phyloP scores from a whole-genome alignment of 129 eudicot species.

The Rutidosis leptorrhynchoides region DNA sequence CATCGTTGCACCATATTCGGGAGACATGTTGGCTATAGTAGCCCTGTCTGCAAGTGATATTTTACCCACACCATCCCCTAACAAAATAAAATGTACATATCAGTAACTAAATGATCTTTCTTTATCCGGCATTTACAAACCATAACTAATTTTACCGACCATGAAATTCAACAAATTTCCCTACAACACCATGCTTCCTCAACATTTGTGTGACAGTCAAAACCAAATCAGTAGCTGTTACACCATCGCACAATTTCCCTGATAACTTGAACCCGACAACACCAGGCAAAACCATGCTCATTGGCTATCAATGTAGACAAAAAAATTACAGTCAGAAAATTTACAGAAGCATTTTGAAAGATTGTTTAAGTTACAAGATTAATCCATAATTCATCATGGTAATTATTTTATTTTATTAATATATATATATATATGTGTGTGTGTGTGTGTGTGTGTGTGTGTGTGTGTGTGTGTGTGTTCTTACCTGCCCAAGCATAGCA shows the following conservation, averaged over 20 bases:
- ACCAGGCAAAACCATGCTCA: slow-evolving; percentile 77
- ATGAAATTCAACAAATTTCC: slow-evolving; percentile 92
- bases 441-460: no score
- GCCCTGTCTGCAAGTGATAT: slow-evolving; percentile 98
- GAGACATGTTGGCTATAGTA: slow-evolving; percentile 97
- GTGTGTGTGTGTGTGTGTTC: no score
- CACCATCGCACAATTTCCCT: slow-evolving; percentile 69
- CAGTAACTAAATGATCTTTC: slow-evolving; percentile 9
- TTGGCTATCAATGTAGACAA: slow-evolving; percentile 36
- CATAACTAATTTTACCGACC: slow-evolving; percentile 42
- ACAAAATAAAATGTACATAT: slow-evolving; percentile 4
- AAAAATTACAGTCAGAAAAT: slow-evolving; percentile 16
- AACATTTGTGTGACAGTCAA: slow-evolving; percentile 93
- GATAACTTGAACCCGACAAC: slow-evolving; percentile 69
- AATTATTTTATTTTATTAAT: no score
- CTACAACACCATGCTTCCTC: slow-evolving; percentile 98
- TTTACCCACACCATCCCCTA: slow-evolving; percentile 87
- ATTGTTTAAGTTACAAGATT: not conserved
- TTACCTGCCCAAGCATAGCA: slow-evolving; percentile 97
- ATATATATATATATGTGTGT: no score
- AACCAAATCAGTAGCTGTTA: slow-evolving; percentile 98
- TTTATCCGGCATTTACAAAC: not conserved
- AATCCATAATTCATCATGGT: not conserved
- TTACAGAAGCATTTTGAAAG: slow-evolving; percentile 3
- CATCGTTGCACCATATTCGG: slow-evolving; percentile 99